Conservation (phyloP, 2,329 filamentous ascomycete genomes). For the Drechslerella dactyloides region DNA sequence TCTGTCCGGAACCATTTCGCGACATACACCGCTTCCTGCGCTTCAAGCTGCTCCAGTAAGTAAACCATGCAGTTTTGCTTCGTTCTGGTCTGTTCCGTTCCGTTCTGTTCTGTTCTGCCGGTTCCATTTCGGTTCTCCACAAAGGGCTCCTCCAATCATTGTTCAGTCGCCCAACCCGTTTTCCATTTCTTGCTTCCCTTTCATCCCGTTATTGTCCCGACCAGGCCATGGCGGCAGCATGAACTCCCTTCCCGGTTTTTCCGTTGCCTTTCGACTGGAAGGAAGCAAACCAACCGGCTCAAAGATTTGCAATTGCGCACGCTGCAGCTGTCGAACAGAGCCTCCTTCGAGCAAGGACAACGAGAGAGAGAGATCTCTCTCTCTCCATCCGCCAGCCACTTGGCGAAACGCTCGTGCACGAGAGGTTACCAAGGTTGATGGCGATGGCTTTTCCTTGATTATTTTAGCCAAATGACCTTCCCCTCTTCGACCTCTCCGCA, state of each 20-base stretch:
- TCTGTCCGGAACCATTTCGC: background rate
- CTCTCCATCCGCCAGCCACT: background rate
- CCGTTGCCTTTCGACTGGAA: constrained; percentile 18
- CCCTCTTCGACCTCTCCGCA: background rate
- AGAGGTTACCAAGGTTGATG: background rate
- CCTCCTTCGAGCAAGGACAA: background rate
- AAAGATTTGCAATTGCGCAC: too few relatives aligned
- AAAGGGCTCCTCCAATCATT: background rate
- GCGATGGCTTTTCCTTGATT: background rate
- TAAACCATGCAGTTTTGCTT: background rate
- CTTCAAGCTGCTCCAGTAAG: constrained; percentile 2
- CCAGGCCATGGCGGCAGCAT: constrained; percentile 10
- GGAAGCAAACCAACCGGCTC: too few relatives aligned
- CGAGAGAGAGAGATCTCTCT: background rate
- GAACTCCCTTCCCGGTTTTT: constrained; percentile 46
- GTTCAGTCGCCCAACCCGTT: background rate
- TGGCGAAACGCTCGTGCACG: background rate
- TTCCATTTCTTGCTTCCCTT: background rate
- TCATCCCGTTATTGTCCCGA: constrained; percentile 1
- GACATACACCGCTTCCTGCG: background rate
- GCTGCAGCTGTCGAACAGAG: too few relatives aligned
- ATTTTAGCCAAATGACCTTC: constrained; percentile 1
- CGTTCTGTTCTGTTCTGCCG: background rate
- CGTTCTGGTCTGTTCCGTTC: background rate
- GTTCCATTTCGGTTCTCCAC: background rate